Conservation (phyloP, 768 basidiomycete genomes). For the Amylocystis lapponica region DNA sequence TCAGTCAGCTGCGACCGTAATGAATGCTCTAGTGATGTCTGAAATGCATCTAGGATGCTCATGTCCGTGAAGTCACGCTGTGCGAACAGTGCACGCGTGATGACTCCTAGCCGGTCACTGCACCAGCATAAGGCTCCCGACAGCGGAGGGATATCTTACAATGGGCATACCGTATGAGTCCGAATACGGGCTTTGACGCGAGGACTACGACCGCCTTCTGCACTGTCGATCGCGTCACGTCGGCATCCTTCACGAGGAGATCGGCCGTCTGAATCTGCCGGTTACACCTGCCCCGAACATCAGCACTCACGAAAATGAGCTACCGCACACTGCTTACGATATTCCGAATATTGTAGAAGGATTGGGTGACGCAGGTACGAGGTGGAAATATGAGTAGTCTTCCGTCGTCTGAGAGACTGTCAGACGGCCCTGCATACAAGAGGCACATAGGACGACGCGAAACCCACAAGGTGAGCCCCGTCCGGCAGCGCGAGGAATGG, state of each 20-base stretch:
- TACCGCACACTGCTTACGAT: slow-evolving; percentile 58
- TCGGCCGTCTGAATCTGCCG: slow-evolving; percentile 84
- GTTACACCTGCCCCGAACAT: slow-evolving; percentile 60
- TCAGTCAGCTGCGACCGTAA: slow-evolving; percentile 82
- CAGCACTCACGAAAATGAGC: too few relatives aligned
- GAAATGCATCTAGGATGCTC: slow-evolving; percentile 86
- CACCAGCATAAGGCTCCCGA: neutral
- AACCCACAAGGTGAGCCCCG: slow-evolving; percentile 85
- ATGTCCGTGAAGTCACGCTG: slow-evolving; percentile 82
- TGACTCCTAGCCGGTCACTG: slow-evolving; percentile 90
- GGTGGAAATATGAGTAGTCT: slow-evolving; percentile 96
- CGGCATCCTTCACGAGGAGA: slow-evolving; percentile 70
- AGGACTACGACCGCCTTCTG: slow-evolving; percentile 97
- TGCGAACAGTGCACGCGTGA: slow-evolving; percentile 75
- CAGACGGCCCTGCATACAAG: too few relatives aligned
- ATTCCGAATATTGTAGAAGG: slow-evolving; percentile 92
- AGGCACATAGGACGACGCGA: slow-evolving; percentile 5
- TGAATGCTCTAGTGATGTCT: slow-evolving; percentile 66
- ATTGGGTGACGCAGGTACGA: slow-evolving; percentile 62
- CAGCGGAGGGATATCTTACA: too few relatives aligned
- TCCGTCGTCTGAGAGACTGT: slow-evolving; percentile 58
- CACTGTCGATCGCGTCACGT: slow-evolving; percentile 92
- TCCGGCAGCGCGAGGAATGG: slow-evolving; percentile 97
- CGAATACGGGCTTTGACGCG: slow-evolving; percentile 86
- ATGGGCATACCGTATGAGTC: slow-evolving; percentile 70